Conservation (phyloP, 2,329 filamentous ascomycete genomes). For the Pleurostoma richardsiae region DNA sequence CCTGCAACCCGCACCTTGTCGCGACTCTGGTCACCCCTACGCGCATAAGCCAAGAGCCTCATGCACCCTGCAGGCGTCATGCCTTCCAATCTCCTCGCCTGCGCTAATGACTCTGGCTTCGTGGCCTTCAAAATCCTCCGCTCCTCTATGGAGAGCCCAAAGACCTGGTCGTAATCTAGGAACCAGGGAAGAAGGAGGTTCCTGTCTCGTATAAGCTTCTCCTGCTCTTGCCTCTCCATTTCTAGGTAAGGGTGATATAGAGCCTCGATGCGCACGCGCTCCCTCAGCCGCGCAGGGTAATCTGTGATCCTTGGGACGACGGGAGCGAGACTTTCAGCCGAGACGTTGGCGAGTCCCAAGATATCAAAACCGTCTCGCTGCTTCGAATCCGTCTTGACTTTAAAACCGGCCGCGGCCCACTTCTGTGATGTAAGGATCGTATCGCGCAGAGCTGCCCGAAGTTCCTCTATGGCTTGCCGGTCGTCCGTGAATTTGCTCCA, state of each 20-base stretch:
- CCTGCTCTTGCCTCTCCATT: constrained; percentile 62
- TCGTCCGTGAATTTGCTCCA: constrained; percentile 69
- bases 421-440: constrained; percentile 53
- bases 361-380: constrained; percentile 74
- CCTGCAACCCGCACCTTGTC: not conserved
- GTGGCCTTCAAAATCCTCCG: constrained; percentile 64
- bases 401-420: constrained; percentile 69
- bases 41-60: constrained; percentile 59
- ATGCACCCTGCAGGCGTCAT: constrained; percentile 58
- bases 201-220: constrained; percentile 72
- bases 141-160: constrained; percentile 77
- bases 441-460: constrained; percentile 55
- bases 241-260: constrained; percentile 82
- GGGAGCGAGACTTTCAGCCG: constrained; percentile 50
- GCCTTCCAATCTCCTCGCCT: constrained; percentile 84
- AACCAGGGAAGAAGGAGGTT: constrained; percentile 64
- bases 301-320: constrained; percentile 51
- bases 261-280: constrained; percentile 74
- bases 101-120: constrained; percentile 78
- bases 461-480: constrained; percentile 59
- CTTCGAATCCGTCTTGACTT: constrained; percentile 59
- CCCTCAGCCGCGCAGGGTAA: constrained; percentile 55
- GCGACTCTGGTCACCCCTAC: constrained; percentile 19
- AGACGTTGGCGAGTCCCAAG: constrained; percentile 60
- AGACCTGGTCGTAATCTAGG: constrained; percentile 69